Conservation (phyloP, 768 basidiomycete genomes). For the Hypholoma sublateritium region DNA sequence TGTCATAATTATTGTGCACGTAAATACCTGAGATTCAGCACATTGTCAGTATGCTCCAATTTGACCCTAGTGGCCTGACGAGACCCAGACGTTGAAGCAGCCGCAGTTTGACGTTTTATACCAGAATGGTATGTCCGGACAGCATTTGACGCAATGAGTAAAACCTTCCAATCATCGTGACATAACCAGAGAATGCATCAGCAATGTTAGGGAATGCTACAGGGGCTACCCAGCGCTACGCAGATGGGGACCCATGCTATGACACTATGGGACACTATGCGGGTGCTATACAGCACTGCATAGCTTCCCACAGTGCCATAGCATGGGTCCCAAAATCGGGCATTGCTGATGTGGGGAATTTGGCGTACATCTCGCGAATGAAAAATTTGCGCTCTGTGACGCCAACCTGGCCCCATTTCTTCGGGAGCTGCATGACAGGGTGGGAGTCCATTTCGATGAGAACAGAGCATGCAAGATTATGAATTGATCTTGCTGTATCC, state of each 20-base stretch:
- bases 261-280: no score
- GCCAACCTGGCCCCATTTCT: neutral
- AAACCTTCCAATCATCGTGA: slow-evolving; percentile 5
- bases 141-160: neutral
- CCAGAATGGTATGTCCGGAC: neutral
- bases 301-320: no score
- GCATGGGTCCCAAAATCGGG: no score
- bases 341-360: no score
- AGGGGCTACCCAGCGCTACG: no score
- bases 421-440: neutral
- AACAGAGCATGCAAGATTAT: neutral
- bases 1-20: no score
- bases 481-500: neutral
- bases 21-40: no score
- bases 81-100: neutral
- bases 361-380: slow-evolving; percentile 6
- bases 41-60: no score
- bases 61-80: no score
- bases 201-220: no score
- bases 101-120: neutral
- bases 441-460: neutral
- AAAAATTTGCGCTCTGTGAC: slow-evolving; percentile 1
- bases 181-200: slow-evolving; percentile 4
- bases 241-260: no score
- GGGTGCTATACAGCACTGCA: no score